A percentile compares a stretch with the other conserved stretches of the same genome.
phyloP scores from a whole-genome alignment of 2,329 filamentous ascomycete species.

The Trichoderma oligosporum region DNA sequence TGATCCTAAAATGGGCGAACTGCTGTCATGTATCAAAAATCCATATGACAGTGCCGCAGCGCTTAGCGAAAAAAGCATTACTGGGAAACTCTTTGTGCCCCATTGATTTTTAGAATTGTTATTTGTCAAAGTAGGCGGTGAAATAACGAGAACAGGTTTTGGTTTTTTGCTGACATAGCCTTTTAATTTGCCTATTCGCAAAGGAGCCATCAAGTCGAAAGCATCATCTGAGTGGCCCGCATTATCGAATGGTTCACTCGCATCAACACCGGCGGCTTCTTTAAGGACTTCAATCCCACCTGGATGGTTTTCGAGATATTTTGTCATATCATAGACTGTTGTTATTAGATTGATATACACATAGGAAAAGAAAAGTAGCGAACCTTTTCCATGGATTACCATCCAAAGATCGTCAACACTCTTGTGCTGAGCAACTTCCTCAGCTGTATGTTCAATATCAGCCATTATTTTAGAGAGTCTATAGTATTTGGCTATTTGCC shows the following conservation, averaged over 20 bases:
- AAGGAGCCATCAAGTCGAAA: background rate
- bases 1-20: background rate
- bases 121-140: background rate
- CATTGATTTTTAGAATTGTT: background rate
- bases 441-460: slow-evolving; percentile 27
- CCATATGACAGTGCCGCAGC: background rate
- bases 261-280: slow-evolving; percentile 73
- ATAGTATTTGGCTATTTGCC: no score
- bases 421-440: slow-evolving; percentile 49
- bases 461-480: background rate
- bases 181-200: background rate
- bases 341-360: slow-evolving; percentile 26
- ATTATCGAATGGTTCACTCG: slow-evolving; percentile 71
- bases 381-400: slow-evolving; percentile 53
- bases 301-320: slow-evolving; percentile 57
- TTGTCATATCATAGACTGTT: slow-evolving; percentile 55
- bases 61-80: background rate
- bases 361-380: background rate
- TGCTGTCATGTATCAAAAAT: background rate
- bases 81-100: background rate
- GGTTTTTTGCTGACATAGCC: background rate
- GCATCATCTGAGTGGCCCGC: background rate
- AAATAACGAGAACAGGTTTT: background rate
- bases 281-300: slow-evolving; percentile 75
- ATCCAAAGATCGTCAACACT: slow-evolving; percentile 50